A percentile compares a stretch with the other conserved stretches of the same genome.
Evolutionary conservation across 139 green algal genomes (phyloP).

Genomic region (Limnomonas spitsbergensis): DNA sequence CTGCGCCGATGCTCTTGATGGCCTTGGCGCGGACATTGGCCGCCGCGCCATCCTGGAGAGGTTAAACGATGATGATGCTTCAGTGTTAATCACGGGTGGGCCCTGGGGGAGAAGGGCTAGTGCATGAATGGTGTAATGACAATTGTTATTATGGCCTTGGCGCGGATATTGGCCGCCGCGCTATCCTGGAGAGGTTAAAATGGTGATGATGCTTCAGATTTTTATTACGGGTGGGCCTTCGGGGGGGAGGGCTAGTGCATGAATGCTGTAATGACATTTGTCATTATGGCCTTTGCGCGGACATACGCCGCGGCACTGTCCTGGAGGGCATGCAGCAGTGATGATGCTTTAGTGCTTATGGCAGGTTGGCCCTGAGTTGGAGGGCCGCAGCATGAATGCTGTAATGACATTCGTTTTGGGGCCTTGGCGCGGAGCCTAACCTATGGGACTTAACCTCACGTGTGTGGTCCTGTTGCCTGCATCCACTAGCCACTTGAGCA

Average conservation of each 20-base stretch:
- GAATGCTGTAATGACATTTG: background rate
- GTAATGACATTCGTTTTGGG: background rate
- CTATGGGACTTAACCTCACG: too few relatives aligned
- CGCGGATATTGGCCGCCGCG: conserved; percentile 9
- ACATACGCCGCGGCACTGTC: too few relatives aligned
- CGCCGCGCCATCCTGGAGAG: background rate
- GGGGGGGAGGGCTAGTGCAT: too few relatives aligned
- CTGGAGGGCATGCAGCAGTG: background rate
- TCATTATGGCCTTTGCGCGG: background rate
- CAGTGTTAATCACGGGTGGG: too few relatives aligned
- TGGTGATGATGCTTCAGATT: background rate
- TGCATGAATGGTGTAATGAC: too few relatives aligned
- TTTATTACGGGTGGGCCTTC: too few relatives aligned
- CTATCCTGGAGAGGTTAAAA: background rate
- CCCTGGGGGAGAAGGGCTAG: too few relatives aligned
- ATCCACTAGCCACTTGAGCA: conserved; percentile 47
- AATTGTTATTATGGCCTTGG: conserved; percentile 61
- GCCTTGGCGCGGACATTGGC: conserved; percentile 27
- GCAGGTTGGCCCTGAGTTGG: too few relatives aligned
- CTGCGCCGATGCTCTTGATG: conserved; percentile 62
- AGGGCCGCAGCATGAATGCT: too few relatives aligned
- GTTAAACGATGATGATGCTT: background rate
- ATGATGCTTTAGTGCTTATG: background rate
- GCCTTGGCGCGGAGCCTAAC: too few relatives aligned
- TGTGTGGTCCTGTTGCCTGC: conserved; percentile 14